Conservation (phyloP, 495 filamentous ascomycete species). For the Schizothecium vesticola region DNA sequence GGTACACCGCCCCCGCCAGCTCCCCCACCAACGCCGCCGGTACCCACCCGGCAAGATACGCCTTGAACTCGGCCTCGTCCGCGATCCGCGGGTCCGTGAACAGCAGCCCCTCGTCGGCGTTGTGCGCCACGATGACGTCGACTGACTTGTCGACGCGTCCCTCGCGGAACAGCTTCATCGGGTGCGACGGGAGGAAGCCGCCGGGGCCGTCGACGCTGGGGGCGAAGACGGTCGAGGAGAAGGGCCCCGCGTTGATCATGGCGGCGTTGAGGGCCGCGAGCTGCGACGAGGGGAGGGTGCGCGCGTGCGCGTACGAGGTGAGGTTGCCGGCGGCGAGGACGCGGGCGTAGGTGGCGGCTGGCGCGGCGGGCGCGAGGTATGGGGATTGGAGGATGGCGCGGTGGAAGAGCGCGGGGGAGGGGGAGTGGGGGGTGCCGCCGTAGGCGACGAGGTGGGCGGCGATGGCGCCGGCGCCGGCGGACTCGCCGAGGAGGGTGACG, state of each 20-base stretch:
- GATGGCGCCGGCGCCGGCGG: conserved; percentile 3
- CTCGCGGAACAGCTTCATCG: background rate
- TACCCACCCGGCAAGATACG: background rate
- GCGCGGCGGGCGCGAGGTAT: background rate
- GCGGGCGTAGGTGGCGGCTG: background rate
- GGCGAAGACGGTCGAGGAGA: conserved; percentile 1
- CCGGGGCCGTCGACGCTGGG: conserved; percentile 2
- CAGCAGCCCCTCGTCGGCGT: conserved; percentile 8
- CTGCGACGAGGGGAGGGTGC: background rate
- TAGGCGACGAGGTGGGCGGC: background rate
- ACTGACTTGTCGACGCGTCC: background rate
- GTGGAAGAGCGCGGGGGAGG: conserved; percentile 4
- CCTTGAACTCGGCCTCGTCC: conserved; percentile 6
- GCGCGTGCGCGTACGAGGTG: background rate
- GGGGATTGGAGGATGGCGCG: conserved; percentile 4
- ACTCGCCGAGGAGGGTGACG: conserved; percentile 9
- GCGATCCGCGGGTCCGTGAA: conserved; percentile 11
- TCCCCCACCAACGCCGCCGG: background rate
- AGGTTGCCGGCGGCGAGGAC: background rate
- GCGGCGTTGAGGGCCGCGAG: background rate
- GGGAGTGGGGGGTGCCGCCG: background rate
- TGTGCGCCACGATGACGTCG: conserved; percentile 6
- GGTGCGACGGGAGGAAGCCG: background rate
- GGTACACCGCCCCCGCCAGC: conserved; percentile 7
- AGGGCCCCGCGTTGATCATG: background rate